Base-by-base conservation (phyloP, 306 rosid genomes). In the Lotus japonicus region DNA sequence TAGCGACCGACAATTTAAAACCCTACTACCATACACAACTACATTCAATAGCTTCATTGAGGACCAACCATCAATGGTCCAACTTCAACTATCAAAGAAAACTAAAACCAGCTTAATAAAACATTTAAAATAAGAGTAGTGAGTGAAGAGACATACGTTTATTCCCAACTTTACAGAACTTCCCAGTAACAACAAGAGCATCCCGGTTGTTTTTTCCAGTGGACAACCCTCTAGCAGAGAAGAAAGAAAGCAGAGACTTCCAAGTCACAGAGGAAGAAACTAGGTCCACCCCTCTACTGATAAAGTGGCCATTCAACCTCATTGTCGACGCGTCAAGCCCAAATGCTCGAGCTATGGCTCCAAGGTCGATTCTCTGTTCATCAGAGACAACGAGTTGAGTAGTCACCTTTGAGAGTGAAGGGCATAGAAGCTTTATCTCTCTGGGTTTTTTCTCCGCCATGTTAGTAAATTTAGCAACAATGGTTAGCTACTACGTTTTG, bases 191-290 rank as follows among this genome's bases (percentile, higher is more conserved):
- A 9, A 83, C 8, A 33, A 89, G 76, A 2, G 96, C 71, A 9
- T 74, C 77, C 11, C 6, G 2, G 14, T 69, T 19, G 46, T 77
- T 42, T 62, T 52, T 45, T 1, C 96, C 92, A 5, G 86, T 80
- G 43, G 96, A 43, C 50, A 89, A 85, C 0, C 94, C 76, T 72
- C 79, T 89, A 31, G 79, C 39, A 14, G 91, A 79, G 73, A 92
- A 92, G 85, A 86, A 92, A 75, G 94, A 81, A 11, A 89, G 85
- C 6, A 89, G 84, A 11, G 91, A 78, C 0, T 77, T 86, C 98
- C 98, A 92, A 50, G 91, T 92, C 1, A 92, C 79, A 11, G 89
- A 87, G 33, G 85, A 79, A 8, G 98, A 68, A 3, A 92, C 23
- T 13, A 86, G 73, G 62, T 89, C 92, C 11, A 49, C 1, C 3